Evolutionary conservation across 768 basidiomycete genomes (phyloP).

Genomic region (Boletales sp.): DNA sequence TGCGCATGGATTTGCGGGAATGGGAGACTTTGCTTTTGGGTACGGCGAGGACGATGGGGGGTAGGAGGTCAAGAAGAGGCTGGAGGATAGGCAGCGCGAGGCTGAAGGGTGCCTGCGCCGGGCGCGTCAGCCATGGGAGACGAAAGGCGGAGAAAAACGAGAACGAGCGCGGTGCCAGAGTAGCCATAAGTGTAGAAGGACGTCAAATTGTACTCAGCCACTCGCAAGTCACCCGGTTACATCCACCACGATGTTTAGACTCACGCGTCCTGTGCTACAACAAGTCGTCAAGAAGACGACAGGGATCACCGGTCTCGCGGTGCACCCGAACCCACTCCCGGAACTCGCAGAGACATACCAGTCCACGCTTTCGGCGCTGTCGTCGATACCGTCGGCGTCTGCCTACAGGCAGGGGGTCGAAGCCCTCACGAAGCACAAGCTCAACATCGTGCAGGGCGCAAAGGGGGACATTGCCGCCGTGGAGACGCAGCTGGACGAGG

Average conservation of each 20-base stretch:
- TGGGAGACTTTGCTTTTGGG: conserved; percentile 94
- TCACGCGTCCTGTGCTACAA: conserved; percentile 68
- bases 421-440: conserved; percentile 76
- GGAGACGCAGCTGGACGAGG: conserved; percentile 77
- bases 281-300: conserved; percentile 72
- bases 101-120: conserved; percentile 24
- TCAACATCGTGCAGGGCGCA: conserved; percentile 66
- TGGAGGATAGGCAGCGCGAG: conserved; percentile 40
- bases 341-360: conserved; percentile 72
- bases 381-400: conserved; percentile 72
- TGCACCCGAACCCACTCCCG: conserved; percentile 83
- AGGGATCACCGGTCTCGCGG: conserved; percentile 78
- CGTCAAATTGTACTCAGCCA: conserved; percentile 3
- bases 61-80: conserved; percentile 70
- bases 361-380: conserved; percentile 66
- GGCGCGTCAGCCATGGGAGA: conserved; percentile 23
- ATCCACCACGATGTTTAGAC: conserved; percentile 60
- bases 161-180: conserved; percentile 30
- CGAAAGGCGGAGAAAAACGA: conserved; percentile 22
- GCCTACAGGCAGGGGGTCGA: conserved; percentile 89
- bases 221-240: conserved; percentile 14
- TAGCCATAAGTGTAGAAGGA: conserved; percentile 32
- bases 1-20: conserved; percentile 91
- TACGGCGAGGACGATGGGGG: conserved; percentile 85
- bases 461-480: conserved; percentile 61